Evolutionary conservation across 2,329 filamentous ascomycete genomes (phyloP), one percentile per base, ranked within the genome.

Genomic region (Fusarium lyarnte): DNA sequence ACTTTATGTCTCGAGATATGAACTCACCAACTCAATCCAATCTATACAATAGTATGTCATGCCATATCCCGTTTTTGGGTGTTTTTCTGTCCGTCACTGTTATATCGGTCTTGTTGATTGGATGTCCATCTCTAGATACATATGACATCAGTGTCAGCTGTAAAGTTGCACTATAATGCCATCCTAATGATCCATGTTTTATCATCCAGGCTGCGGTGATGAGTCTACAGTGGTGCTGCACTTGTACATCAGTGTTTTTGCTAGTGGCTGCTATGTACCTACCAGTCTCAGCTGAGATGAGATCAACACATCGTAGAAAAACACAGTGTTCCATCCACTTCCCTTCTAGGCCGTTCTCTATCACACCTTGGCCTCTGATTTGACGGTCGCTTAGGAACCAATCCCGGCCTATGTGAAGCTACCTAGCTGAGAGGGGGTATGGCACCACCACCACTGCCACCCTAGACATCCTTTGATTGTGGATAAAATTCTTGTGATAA

Each of bases 401-500:
- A 57, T 60, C 38, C 58, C 8, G 31, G 23, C 21, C 31, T 38
- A 45, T 60, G 52, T 38, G 53, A 58, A 61, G 52, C 49, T 65
- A 57, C 42, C 23, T 29, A 63, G 63, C 47, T 52, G 31, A 57
- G 35, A 39, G 57, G 25, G 36, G 36, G 36, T 36, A 35, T 42
- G 49, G 19, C 43, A 55, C 29, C 39, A 54, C 45, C 38, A 25
- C 51, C 69, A 66, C 65, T 52, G 49, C 60, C 70, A 69, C 66
- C 67, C 69, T 70, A 69, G 58, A 73, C 65, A 70, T 52, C 45
- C 65, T 70, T 57, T 52, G 58, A 35, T 53, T 66, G 52, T 66
- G 43, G 41, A 29, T 61, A 51, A 23, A 57, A 58, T 65, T 52
- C 27, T 45, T 46, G 47, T 69, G 41, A 53, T 41, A n/a, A 46